Base-by-base conservation (phyloP, 1,284 basidiomycete species). In the Sutorius eximius region DNA sequence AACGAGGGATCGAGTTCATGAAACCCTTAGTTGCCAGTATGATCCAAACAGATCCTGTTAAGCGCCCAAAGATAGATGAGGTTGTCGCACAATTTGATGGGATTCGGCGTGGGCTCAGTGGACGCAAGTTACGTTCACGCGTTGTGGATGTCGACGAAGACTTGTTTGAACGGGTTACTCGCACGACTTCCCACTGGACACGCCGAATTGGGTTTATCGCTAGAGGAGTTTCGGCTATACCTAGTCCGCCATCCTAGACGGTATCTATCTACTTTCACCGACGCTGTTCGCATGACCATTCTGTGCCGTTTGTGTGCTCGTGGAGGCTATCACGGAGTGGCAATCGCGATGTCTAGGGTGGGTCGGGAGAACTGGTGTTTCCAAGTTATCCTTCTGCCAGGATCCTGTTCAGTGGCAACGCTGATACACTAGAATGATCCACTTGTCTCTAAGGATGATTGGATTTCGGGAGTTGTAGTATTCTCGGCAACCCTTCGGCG, bases 61-160 rank as follows among this genome's bases (percentile, higher is more conserved):
- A 67, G n/a, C 67, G 75, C 7, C 72, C 71, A 0, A 70, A 46
- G 0, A 75, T 77, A 53, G 60, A 69, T 43, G 67, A 71, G 42
- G 75, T 74, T 0, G 63, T 73, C 1, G 15, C 52, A 1, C 64
- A 60, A 4, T 73, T 73, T 27, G 64, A 68, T 1, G 45, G 32
- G 0, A 65, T 73, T 16, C 53, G 58, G 5, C 49, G 40, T 3
- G 53, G 59, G 8, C 59, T 74, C 8, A 62, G 63, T 51, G 43
- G 29, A 0, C 57, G 64, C 52, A 71, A 68, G 41, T 33, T 74
- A 13, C 67, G 68, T 2, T 62, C 68, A 0, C 59, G 65, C 0
- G 43, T 56, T 6, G 46, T 51, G 5, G 45, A 57, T 9, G 9
- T 12, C 16, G 11, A 57, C 0, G 63, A 64, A 32, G 54, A 46